Evolutionary conservation across 495 filamentous ascomycete genomes (phyloP), one percentile per base, ranked within the genome.

Genomic region (Penicillium mononematosum): DNA sequence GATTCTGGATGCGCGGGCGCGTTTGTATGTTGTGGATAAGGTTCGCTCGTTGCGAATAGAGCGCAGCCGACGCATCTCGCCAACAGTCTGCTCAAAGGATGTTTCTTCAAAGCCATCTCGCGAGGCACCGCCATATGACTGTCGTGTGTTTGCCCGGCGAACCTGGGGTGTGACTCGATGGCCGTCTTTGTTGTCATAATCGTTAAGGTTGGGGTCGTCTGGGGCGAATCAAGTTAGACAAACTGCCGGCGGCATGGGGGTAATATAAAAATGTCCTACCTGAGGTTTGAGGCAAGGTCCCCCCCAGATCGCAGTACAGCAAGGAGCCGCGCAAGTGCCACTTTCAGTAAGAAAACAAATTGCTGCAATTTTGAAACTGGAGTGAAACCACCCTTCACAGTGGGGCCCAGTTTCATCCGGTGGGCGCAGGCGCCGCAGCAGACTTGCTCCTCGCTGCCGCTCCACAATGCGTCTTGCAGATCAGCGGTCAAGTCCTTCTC

Each of bases 41-140:
- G 93, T 90, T 55, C 92, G 91, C 61, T 98, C 93, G 71, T 98
- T 86, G 22, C 95, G 86, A 22, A 92, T 96, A 45, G 94, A 98
- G 53, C 92, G 85, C 50, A 98, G 72, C 56, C 94, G 82, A 55
- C 88, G 86, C 73, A 99, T 95, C 74, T 98, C 92, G 53, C 92
- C 93, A 45, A 99, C 88, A 24, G 93, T 94, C 71, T 95, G 93
- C 71, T 96, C 92, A 64, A 98, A 96, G 16, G 91, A 92, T 27
- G 88, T 88, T 63, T 84, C 85, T 45, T 87, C 78, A 24, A 78
- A 72, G 55, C 72, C 76, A 51, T 88, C 82, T 29, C 74, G 71
- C 44, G 78, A 71, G 36, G 81, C 81, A 12, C 84, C 89, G 19
- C 78, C 84, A 67, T 86, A 86, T 5, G 90, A 90, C 60, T 86